Base-by-base conservation (phyloP, 2,329 filamentous ascomycete species). In the Periconia sp. region DNA sequence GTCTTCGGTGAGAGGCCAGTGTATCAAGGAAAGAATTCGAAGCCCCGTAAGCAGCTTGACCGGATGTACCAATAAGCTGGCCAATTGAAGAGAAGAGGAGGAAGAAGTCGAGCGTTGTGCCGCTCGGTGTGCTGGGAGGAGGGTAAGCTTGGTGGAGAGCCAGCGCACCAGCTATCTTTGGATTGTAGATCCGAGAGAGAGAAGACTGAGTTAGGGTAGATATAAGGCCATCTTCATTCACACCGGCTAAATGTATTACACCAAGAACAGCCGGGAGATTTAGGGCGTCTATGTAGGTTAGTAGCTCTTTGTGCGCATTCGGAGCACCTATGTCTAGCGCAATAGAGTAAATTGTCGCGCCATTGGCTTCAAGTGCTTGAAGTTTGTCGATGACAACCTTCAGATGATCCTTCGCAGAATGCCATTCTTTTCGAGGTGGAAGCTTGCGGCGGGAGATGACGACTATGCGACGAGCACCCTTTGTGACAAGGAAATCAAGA, bases 401-500 rank as follows among this genome's bases (percentile, higher is more conserved):
- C 19, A 58, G 46, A 4, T 51, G 15, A 3, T 41, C 50, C 5
- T 48, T 21, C 5, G 46, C 36, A 1, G 40, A 32, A 5, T 33
- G 13, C 70, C 72, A 73, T 6, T 55, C 32, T 2, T 48, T 55
- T 4, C 72, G 64, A 8, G 60, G 57, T 2, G 72, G 73, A 1
- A 76, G 54, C 1, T 25, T 43, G 9, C 68, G 66, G 7, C 73
- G 68, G 1, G 72, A 75, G 4, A 72, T 24, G 1, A 76, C 54
- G 2, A 76, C 58, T 2, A 76, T 46, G n/a, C 73, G 61, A 2
- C 71, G 62, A 21, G 73, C 73, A 0, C 71, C 72, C n/a, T 71
- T 65, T 21, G 69, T 56, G 1, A 70, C 65, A 3, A 76, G 49
- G 40, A 68, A 74, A 10, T 61, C 52, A 5, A 67, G 63, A 0